Evolutionary conservation across 2,329 filamentous ascomycete species (phyloP), one percentile per base, ranked within the genome.

Genomic region (Stylonectria norvegica): DNA sequence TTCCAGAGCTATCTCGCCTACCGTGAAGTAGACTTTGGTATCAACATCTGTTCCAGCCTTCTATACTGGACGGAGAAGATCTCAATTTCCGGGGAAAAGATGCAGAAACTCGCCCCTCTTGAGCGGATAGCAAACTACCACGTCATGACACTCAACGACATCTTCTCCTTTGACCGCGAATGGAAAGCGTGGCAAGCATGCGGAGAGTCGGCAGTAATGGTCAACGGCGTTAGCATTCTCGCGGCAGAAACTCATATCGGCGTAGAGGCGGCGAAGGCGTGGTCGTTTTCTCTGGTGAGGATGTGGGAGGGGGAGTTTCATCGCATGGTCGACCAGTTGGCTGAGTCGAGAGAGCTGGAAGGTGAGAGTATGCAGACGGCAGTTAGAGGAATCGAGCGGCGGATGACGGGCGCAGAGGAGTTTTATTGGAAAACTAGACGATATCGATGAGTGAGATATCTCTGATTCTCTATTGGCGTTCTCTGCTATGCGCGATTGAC

Each of bases 101-200:
- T 42, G 27, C 16, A 30, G 11, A 20, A 27, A 20, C 35, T 45
- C 15, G 22, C 19, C 32, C 34, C 39, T 4, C 43, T 45, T 2
- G 43, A 42, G 31, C 27, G 38, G n/a, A 38, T 38, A 5, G 38
- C 42, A 9, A 45, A 45, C 17, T 42, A 45, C 20, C 42, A 45
- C 18, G 43, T 45, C 32, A 45, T 45, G 43, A 36, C 36, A 3
- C 39, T 45, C 18, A 45, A 45, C 28, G 43, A 45, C 38, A 42
- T 45, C 32, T 42, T 45, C 32, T 45, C 43, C 9, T 45, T 45
- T 16, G 39, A 45, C 18, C 43, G 43, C 7, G 43, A 45, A 17
- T 39, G 39, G 35, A 36, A 34, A 8, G 38, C 39, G 0, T 38
- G 32, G 20, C 31, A 38, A 12, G 20, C 22, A 3, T 38, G 38